These are phyloP conservation scores for Ophiostoma sp. DNA, from an alignment of 2,329 filamentous ascomycete species.

Conservation along the genomic window DNA sequence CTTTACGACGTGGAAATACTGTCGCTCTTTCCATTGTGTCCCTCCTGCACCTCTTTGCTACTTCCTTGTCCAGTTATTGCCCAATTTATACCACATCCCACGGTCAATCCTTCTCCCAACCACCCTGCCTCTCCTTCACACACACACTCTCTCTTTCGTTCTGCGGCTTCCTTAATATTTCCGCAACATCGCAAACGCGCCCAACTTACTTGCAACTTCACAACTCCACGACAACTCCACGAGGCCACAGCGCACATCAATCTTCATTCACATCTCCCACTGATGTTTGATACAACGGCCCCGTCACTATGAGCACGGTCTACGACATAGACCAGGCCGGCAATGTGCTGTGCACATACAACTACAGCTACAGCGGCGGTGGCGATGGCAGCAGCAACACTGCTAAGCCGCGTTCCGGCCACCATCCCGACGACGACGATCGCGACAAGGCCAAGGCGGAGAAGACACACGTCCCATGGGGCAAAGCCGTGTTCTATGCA, in stretches of 20 bases:
- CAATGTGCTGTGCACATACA: constrained; percentile 37
- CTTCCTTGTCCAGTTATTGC: not conserved
- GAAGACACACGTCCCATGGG: constrained; percentile 35
- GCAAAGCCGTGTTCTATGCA: constrained; percentile 54
- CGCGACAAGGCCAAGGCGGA: constrained; percentile 25
- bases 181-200: not conserved
- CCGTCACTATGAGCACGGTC: constrained; percentile 32
- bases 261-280: not conserved
- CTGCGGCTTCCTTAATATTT: not conserved
- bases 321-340: constrained; percentile 39
- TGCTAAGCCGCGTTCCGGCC: not conserved
- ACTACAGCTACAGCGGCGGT: constrained; percentile 18
- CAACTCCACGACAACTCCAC: not conserved
- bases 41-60: not conserved
- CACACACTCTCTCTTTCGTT: not conserved
- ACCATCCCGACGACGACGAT: constrained; percentile 27
- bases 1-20: not conserved
- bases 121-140: not conserved
- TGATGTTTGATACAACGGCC: constrained; percentile 13
- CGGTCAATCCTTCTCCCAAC: not conserved
- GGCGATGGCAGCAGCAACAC: not conserved
- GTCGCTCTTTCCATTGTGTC: not conserved
- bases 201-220: not conserved
- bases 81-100: not conserved
- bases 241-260: too few relatives aligned